These are phyloP conservation scores for Pythium aquatile DNA, from an alignment of 352 stramenopile species.

Conservation along the genomic window DNA sequence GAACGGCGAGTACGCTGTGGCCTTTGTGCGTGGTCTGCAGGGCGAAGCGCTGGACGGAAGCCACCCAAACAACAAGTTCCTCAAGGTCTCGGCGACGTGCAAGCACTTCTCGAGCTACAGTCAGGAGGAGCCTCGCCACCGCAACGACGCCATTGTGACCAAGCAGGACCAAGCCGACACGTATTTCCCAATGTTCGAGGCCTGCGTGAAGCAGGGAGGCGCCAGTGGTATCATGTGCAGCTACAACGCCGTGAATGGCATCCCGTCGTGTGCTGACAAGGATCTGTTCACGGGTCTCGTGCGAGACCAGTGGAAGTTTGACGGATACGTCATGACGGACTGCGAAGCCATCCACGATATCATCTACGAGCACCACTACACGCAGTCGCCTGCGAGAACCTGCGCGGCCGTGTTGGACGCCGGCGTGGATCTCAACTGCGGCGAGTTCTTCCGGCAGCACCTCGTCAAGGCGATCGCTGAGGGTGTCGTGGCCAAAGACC, in stretches of 20 bases:
- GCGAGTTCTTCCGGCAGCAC: constrained; percentile 66
- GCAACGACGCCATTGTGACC: constrained; percentile 87
- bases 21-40: constrained; percentile 86
- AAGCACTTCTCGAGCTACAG: constrained; percentile 94
- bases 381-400: constrained; percentile 51
- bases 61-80: constrained; percentile 28
- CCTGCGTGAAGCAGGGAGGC: constrained; percentile 73
- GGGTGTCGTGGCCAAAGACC: constrained; percentile 52
- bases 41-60: constrained; percentile 42
- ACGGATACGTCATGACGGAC: constrained; percentile 92
- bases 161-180: constrained; percentile 88
- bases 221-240: constrained; percentile 92
- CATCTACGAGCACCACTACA: constrained; percentile 77
- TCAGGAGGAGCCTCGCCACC: constrained; percentile 71
- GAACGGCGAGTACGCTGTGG: constrained; percentile 77
- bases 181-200: constrained; percentile 85
- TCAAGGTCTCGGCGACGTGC: constrained; percentile 85
- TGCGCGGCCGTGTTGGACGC: constrained; percentile 61
- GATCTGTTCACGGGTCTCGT: constrained; percentile 72
- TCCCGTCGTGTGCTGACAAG: constrained; percentile 89
- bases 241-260: constrained; percentile 94
- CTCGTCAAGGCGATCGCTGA: constrained; percentile 57
- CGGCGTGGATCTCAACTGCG: constrained; percentile 86
- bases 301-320: constrained; percentile 85
- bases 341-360: constrained; percentile 87